Percentiles rank a stretch among this genome's conserved stretches.
Evolutionary conservation across 257 asterid genomes (phyloP).

Genomic region (Dorcoceras hygrometricum): DNA sequence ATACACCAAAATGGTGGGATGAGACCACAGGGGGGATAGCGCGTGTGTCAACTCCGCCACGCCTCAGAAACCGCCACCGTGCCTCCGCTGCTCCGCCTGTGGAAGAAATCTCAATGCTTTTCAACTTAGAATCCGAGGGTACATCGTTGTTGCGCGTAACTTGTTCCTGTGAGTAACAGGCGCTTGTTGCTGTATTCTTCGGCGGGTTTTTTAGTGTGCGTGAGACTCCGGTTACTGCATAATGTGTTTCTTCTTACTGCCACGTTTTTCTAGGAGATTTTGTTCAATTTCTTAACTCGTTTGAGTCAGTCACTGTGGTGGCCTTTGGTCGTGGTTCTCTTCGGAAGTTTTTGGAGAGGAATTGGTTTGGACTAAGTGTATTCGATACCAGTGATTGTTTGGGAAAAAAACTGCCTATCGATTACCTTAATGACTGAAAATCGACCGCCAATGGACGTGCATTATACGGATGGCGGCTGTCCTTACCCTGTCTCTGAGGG

Average conservation of each 20-base stretch:
- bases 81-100: not conserved
- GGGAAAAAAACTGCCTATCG: no score
- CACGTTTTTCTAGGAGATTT: not conserved
- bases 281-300: no score
- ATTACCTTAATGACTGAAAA: constrained; percentile 48
- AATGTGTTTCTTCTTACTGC: not conserved
- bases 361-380: no score
- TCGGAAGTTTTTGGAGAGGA: no score
- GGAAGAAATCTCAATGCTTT: no score
- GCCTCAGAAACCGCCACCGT: not conserved
- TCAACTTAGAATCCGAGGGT: no score
- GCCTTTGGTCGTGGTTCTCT: no score
- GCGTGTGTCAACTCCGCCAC: not conserved
- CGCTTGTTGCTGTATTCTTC: not conserved
- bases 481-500: constrained; percentile 53
- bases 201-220: constrained; percentile 3
- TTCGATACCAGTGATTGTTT: no score
- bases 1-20: not conserved
- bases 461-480: constrained; percentile 50
- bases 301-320: no score
- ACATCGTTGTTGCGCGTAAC: not conserved
- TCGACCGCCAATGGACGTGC: constrained; percentile 50
- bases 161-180: not conserved
- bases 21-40: no score
- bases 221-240: not conserved